Conservation (phyloP, 495 filamentous ascomycete species). For the Staphylotrichum longicolle region DNA sequence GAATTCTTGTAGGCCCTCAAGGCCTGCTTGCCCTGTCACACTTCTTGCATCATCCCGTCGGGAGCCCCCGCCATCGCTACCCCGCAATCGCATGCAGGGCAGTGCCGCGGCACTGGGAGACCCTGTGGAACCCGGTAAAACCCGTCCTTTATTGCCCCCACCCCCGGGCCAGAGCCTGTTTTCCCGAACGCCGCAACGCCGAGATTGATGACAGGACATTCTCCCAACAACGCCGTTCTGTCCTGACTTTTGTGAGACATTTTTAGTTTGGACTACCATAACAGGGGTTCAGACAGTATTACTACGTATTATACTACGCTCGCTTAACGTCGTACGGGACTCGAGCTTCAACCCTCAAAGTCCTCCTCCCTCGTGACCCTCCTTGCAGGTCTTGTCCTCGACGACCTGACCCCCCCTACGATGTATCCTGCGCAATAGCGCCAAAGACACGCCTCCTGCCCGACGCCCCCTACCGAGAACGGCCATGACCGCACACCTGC, state of each 20-base stretch:
- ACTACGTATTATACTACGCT: not conserved
- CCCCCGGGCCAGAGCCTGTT: too few species aligned
- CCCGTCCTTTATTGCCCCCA: conserved; percentile 10
- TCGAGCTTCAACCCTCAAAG: too few species aligned
- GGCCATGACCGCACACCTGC: conserved; percentile 14
- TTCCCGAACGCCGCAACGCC: conserved; percentile 15
- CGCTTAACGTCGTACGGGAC: not conserved
- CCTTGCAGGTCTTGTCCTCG: not conserved
- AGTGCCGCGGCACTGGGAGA: conserved; percentile 23
- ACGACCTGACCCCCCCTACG: not conserved
- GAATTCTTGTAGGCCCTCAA: too few species aligned
- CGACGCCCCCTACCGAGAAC: not conserved
- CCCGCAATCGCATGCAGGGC: conserved; percentile 12
- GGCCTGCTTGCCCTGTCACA: too few species aligned
- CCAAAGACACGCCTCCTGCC: not conserved
- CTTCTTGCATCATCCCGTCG: conserved; percentile 15
- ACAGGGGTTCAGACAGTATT: not conserved
- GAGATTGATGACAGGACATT: conserved; percentile 1
- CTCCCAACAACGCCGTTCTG: not conserved
- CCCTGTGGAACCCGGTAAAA: conserved; percentile 22
- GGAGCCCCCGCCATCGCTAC: conserved; percentile 9
- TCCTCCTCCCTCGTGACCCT: not conserved
- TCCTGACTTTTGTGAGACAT: too few species aligned
- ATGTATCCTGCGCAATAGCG: conserved; percentile 14
- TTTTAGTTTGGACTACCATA: too few species aligned